Conservation (phyloP, 2,329 filamentous ascomycete genomes). For the Paradendryphiella salina region DNA sequence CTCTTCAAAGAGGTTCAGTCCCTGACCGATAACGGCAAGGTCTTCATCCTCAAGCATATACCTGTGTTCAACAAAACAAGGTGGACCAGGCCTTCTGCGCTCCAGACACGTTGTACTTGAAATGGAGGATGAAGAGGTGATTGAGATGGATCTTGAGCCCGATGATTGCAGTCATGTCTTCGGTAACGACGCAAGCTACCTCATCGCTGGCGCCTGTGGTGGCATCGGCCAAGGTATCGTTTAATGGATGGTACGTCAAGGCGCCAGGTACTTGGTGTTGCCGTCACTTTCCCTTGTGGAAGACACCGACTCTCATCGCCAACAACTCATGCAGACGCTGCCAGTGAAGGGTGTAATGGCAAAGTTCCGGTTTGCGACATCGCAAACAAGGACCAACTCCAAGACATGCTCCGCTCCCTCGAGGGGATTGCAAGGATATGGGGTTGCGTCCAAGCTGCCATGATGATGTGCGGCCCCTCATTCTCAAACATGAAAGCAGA, state of each 20-base stretch:
- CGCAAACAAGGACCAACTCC: constrained; percentile 8
- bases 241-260: constrained; percentile 23
- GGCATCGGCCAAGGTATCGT: constrained; percentile 30
- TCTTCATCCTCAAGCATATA: background rate
- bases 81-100: constrained; percentile 22
- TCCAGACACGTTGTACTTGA: constrained; percentile 17
- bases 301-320: constrained; percentile 7
- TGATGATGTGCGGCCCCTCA: constrained; percentile 25
- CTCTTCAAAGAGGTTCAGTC: constrained; percentile 4
- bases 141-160: constrained; percentile 7
- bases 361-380: constrained; percentile 25
- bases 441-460: constrained; percentile 32
- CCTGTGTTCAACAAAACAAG: constrained; percentile 15
- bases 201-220: constrained; percentile 31
- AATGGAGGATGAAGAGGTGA: constrained; percentile 11
- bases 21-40: background rate
- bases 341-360: constrained; percentile 12
- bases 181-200: constrained; percentile 22
- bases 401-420: constrained; percentile 5
- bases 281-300: constrained; percentile 18
- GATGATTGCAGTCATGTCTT: constrained; percentile 8
- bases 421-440: constrained; percentile 23
- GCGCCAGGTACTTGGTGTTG: constrained; percentile 28
- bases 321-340: constrained; percentile 15
- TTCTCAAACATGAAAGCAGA: constrained; percentile 26